Conservation (phyloP, 1,284 basidiomycete species). For the Apiotrichum sp. region DNA sequence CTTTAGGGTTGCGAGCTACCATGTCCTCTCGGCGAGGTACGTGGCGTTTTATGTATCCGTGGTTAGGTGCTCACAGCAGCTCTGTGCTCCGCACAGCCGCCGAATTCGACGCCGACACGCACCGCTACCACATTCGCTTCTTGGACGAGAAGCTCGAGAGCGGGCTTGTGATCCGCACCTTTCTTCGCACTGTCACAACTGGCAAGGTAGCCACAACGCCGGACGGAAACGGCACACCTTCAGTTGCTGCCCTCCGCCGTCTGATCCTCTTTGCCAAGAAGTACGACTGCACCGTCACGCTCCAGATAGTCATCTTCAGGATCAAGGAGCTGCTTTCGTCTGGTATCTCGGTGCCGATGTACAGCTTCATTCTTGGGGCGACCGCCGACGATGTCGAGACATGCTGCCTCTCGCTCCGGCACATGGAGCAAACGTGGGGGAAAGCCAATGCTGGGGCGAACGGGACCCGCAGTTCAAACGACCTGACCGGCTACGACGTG, state of each 20-base stretch:
- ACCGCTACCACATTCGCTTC: conserved; percentile 2
- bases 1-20: conserved; percentile 2
- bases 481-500: not conserved
- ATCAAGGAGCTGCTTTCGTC: conserved; percentile 4
- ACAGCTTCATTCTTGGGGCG: conserved; percentile 11
- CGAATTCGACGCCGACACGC: not conserved
- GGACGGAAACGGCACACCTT: conserved; percentile 3
- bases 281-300: conserved; percentile 11
- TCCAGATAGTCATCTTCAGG: conserved; percentile 5
- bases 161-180: conserved; percentile 6
- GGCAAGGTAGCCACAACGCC: conserved; percentile 5
- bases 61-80: not conserved
- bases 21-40: not conserved
- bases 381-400: conserved; percentile 11
- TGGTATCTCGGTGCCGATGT: conserved; percentile 4
- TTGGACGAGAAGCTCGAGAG: conserved; percentile 8
- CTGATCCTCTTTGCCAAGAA: conserved; percentile 12
- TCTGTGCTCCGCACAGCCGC: conserved; percentile 4
- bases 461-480: too few species aligned
- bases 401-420: conserved; percentile 8
- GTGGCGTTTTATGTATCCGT: not conserved
- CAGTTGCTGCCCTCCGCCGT: conserved; percentile 1
- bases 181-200: conserved; percentile 9
- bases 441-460: not conserved
- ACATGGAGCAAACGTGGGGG: conserved; percentile 5